phyloP scores from a whole-genome alignment of 352 stramenopile species.

The Pythium scleroteichum region DNA sequence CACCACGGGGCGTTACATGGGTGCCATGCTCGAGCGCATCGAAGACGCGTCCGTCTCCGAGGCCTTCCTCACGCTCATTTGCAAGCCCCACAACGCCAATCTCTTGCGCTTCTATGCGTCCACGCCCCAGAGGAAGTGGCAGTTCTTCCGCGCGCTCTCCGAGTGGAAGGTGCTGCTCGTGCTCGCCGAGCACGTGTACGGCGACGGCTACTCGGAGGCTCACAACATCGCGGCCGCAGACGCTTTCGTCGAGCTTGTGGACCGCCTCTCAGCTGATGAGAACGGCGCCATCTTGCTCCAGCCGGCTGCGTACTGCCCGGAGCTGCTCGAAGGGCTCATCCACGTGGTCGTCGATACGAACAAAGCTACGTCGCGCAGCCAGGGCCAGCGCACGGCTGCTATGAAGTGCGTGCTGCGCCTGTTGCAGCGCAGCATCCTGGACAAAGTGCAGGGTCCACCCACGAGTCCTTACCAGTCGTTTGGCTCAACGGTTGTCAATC shows the following conservation, averaged over 20 bases:
- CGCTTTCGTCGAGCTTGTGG: conserved; percentile 87
- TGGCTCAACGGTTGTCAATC: conserved; percentile 80
- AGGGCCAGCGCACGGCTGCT: conserved; percentile 74
- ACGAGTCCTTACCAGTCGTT: conserved; percentile 88
- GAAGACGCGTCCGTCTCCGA: conserved; percentile 85
- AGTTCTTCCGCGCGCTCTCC: conserved; percentile 82
- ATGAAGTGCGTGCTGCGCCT: conserved; percentile 83
- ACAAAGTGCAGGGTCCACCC: conserved; percentile 76
- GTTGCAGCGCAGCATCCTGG: conserved; percentile 69
- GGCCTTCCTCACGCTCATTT: conserved; percentile 85
- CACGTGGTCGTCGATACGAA: conserved; percentile 45
- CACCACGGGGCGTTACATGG: conserved; percentile 80
- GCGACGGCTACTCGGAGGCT: conserved; percentile 51
- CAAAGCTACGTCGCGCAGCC: conserved; percentile 29
- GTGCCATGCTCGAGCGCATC: conserved; percentile 80
- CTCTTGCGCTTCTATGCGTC: conserved; percentile 68
- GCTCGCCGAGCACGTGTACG: conserved; percentile 80
- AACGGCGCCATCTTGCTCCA: conserved; percentile 89
- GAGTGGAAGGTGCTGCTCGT: conserved; percentile 90
- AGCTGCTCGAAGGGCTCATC: conserved; percentile 84
- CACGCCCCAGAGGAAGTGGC: conserved; percentile 83
- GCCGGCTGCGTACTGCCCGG: conserved; percentile 77
- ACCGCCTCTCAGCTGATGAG: conserved; percentile 85
- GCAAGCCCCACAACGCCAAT: conserved; percentile 78
- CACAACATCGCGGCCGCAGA: conserved; percentile 85